phyloP scores from a whole-genome alignment of 352 stramenopile species.

The Globisporangium paroecandrum region DNA sequence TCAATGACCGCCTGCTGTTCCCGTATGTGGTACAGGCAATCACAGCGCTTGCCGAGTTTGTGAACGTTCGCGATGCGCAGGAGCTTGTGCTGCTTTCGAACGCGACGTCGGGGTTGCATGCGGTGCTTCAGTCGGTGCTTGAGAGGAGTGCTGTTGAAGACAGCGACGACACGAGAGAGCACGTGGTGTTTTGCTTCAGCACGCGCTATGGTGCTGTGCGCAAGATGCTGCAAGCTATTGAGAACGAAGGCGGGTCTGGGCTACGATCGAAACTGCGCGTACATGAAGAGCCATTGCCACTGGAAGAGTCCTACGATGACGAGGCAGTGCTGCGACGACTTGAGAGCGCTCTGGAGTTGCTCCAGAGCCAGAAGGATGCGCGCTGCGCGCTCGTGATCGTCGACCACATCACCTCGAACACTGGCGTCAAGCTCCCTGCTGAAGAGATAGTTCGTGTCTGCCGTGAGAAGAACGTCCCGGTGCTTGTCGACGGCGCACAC shows the following conservation, averaged over 20 bases:
- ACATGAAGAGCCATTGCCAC: conserved; percentile 55
- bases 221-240: conserved; percentile 82
- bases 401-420: conserved; percentile 94
- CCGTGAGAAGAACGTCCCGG: conserved; percentile 38
- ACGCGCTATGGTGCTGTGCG: conserved; percentile 91
- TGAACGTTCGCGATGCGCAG: conserved; percentile 41
- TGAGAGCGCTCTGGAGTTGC: conserved; percentile 24
- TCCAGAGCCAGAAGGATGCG: conserved; percentile 28
- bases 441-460: conserved; percentile 68
- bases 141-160: neutral
- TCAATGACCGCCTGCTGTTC: conserved; percentile 92
- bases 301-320: conserved; percentile 66
- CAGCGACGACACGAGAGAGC: conserved; percentile 14
- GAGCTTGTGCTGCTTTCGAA: conserved; percentile 85
- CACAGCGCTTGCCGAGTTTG: conserved; percentile 65
- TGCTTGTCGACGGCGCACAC: conserved; percentile 92
- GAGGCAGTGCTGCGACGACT: conserved; percentile 39
- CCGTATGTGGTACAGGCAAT: conserved; percentile 82
- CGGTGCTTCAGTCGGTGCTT: conserved; percentile 62
- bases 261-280: conserved; percentile 26
- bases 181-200: conserved; percentile 66
- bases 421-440: conserved; percentile 86
- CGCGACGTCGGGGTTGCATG: conserved; percentile 89
- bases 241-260: conserved; percentile 6
- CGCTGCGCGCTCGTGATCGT: conserved; percentile 74